Percentiles rank a stretch among this genome's conserved stretches.
Evolutionary conservation across 1,284 basidiomycete species (phyloP).

Genomic region (Wolfiporia cocos): DNA sequence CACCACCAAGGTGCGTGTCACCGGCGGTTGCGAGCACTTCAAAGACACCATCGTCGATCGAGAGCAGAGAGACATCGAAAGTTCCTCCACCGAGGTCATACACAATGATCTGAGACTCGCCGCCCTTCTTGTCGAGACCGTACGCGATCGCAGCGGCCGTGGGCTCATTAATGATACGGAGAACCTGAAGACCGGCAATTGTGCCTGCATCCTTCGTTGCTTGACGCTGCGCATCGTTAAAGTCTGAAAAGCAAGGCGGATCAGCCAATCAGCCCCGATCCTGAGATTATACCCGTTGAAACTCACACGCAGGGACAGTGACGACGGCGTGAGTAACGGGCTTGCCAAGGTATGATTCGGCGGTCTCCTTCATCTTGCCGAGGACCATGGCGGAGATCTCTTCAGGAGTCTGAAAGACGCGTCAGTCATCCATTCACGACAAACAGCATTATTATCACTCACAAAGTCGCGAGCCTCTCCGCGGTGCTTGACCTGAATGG

Average conservation of each 20-base stretch:
- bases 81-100: slow-evolving; percentile 87
- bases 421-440: neutral
- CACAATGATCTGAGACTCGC: slow-evolving; percentile 89
- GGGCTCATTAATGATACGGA: slow-evolving; percentile 99
- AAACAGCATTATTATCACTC: slow-evolving; percentile 21
- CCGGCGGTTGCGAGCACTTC: slow-evolving; percentile 97
- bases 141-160: slow-evolving; percentile 98
- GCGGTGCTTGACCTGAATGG: slow-evolving; percentile 82
- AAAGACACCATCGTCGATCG: slow-evolving; percentile 97
- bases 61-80: slow-evolving; percentile 91
- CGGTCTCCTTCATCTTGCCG: slow-evolving; percentile 98
- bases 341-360: slow-evolving; percentile 95
- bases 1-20: slow-evolving; percentile 98
- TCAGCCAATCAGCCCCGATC: neutral
- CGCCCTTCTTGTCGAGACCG: slow-evolving; percentile 94
- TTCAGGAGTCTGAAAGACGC: slow-evolving; percentile 61
- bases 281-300: neutral
- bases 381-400: slow-evolving; percentile 95
- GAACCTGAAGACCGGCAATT: slow-evolving; percentile 92
- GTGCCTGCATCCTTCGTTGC: slow-evolving; percentile 98
- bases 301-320: slow-evolving; percentile 83
- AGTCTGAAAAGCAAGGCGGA: slow-evolving; percentile 47
- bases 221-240: slow-evolving; percentile 99
- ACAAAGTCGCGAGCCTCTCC: slow-evolving; percentile 84
- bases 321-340: slow-evolving; percentile 98